phyloP scores from a whole-genome alignment of 345 rosid species.

The Ceriops tagal region DNA sequence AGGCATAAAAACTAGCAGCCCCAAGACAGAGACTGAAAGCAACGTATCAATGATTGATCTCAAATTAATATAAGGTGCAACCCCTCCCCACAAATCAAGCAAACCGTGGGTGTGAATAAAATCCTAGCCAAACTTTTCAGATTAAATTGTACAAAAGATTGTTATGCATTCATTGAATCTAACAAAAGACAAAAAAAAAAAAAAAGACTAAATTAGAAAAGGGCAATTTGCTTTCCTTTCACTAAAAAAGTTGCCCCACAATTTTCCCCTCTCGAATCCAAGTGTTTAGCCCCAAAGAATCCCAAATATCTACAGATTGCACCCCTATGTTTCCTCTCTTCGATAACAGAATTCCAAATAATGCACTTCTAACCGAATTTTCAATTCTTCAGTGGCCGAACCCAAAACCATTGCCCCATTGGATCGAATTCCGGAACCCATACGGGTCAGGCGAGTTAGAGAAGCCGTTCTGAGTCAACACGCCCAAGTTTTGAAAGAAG shows the following conservation, averaged over 20 bases:
- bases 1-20: too few relatives aligned
- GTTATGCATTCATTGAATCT: neutral
- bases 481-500: constrained; percentile 26
- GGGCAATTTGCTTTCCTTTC: neutral
- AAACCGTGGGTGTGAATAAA: neutral
- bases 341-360: neutral
- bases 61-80: neutral
- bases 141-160: constrained; percentile 8
- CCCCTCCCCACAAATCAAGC: too few relatives aligned
- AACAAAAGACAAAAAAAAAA: neutral
- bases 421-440: constrained; percentile 52
- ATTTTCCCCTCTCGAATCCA: neutral
- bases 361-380: constrained; percentile 7
- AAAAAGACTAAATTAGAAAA: neutral
- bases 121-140: neutral
- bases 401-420: constrained; percentile 41
- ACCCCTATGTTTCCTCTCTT: neutral
- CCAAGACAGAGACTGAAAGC: neutral
- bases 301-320: constrained; percentile 39
- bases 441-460: constrained; percentile 47
- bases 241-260: neutral
- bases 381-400: constrained; percentile 37
- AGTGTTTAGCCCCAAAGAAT: constrained; percentile 32
- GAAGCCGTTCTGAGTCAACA: constrained; percentile 35
- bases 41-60: neutral